Conservation (phyloP, 306 rosid species). For the Pterocarpus macrocarpus region DNA sequence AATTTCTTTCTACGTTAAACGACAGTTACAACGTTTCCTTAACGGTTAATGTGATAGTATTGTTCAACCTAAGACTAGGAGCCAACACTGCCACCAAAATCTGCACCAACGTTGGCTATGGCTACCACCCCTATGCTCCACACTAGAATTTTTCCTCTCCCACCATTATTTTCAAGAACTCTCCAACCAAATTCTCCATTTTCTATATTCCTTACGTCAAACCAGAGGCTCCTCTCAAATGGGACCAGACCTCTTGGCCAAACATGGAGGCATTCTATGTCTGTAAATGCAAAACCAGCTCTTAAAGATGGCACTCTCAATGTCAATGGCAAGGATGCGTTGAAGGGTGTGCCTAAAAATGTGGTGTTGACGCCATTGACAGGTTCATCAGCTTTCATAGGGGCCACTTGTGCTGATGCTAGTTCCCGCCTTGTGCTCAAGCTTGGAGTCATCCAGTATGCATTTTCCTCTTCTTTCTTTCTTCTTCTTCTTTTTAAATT, state of each 20-base stretch:
- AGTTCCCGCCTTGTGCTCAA: conserved; percentile 37
- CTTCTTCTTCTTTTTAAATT: too few relatives aligned
- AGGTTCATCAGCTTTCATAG: conserved; percentile 14
- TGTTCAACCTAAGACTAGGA: too few relatives aligned
- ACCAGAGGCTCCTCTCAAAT: background rate
- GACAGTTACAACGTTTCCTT: too few relatives aligned
- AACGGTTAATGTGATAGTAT: too few relatives aligned
- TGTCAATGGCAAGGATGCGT: conserved; percentile 25
- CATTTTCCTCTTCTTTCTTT: background rate
- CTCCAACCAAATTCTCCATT: background rate
- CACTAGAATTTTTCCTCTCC: too few relatives aligned
- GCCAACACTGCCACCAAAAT: too few relatives aligned
- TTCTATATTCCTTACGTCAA: background rate
- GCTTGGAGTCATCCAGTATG: conserved; percentile 28
- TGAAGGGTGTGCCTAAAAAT: conserved; percentile 32
- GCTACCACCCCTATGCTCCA: too few relatives aligned
- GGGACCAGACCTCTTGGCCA: too few relatives aligned
- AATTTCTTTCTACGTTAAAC: too few relatives aligned
- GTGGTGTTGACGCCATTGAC: conserved; percentile 20
- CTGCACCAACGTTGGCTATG: too few relatives aligned
- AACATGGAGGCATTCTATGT: background rate
- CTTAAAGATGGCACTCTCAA: conserved; percentile 24
- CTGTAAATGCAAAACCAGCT: conserved; percentile 20
- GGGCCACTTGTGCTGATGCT: conserved; percentile 21
- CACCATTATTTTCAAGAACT: too few relatives aligned